Base-by-base conservation (phyloP, 2,329 filamentous ascomycete species). In the Chrysoporthe deuterocubensis region DNA sequence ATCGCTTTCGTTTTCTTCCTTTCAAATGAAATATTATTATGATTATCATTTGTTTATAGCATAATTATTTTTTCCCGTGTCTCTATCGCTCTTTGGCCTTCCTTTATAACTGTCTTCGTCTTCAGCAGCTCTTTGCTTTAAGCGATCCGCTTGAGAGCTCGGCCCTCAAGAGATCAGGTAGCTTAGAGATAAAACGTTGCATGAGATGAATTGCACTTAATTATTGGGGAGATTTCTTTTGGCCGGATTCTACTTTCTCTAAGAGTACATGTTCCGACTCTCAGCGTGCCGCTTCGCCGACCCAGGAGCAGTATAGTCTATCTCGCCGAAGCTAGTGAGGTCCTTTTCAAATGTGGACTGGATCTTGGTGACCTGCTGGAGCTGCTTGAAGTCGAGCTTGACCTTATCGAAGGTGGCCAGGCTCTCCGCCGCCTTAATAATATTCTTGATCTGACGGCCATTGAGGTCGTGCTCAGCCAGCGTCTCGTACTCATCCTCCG, bases 291-390 rank as follows among this genome's bases (percentile, higher is more conserved):
- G 67, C 37, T 67, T 67, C 9, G 67, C 58, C 11, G 66, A 64
- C 3, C 69, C 69, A 3, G 69, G 69, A 21, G 65, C 69, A 5
- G 69, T 71, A 46, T 71, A 71, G 56, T 71, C 70, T 59, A 71
- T 71, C 8, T 70, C 70, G 9, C 69, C 67, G 40, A 67, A 68
- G 50, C 69, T 67, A 14, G 68, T 66, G 52, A 74, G 56, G 46
- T 78, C 75, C 52, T 74, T 69, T 71, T 77, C 74, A 59, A 78
- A 78, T 16, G 69, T 71, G 26, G 73, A 72, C 68, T 77, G 75
- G 52, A 77, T 77, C 65, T 74, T 73, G 46, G 74, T 73, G 13
- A 77, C 74, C 62, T 75, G 69, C 66, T 74, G 62, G 26, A 79
- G 69, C 64, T 73, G 75, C 56, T 70, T 70, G 37, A 74, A 68